Evolutionary conservation across 2,329 filamentous ascomycete species (phyloP).

Genomic region (Periglandula ipomoeae): DNA sequence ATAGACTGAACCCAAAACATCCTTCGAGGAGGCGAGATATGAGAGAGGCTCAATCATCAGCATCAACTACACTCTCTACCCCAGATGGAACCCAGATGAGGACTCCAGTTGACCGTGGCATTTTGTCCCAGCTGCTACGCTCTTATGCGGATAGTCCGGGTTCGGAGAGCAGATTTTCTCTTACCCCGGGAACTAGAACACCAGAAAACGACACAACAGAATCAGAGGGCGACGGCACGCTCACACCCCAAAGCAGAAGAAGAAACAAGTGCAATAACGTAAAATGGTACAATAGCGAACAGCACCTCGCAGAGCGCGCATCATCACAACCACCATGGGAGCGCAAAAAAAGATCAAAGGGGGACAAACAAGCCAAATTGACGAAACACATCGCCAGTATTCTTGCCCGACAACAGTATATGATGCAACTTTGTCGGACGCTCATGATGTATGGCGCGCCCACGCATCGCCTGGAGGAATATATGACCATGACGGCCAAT

Average conservation of each 20-base stretch:
- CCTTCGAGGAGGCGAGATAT: neutral
- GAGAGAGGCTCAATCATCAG: neutral
- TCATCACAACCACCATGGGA: neutral
- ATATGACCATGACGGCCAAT: constrained; percentile 74
- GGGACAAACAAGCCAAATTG: neutral
- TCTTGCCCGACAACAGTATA: constrained; percentile 69
- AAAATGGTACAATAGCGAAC: constrained; percentile 1
- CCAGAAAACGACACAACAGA: neutral
- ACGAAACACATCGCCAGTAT: constrained; percentile 51
- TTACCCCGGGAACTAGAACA: neutral
- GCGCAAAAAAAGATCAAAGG: neutral
- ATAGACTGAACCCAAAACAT: neutral
- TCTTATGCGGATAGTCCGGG: neutral
- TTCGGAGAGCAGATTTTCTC: neutral
- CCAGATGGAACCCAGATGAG: neutral
- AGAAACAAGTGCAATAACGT: neutral
- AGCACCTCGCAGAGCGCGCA: neutral
- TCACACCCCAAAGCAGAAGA: neutral
- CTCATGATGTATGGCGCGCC: constrained; percentile 84
- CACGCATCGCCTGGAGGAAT: constrained; percentile 82
- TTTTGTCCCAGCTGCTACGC: neutral
- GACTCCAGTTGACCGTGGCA: neutral
- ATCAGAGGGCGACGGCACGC: neutral
- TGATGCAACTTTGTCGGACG: constrained; percentile 72
- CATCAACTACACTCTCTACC: neutral